Conservation (phyloP, 768 basidiomycete species). For the Psilocybe subaeruginosa region DNA sequence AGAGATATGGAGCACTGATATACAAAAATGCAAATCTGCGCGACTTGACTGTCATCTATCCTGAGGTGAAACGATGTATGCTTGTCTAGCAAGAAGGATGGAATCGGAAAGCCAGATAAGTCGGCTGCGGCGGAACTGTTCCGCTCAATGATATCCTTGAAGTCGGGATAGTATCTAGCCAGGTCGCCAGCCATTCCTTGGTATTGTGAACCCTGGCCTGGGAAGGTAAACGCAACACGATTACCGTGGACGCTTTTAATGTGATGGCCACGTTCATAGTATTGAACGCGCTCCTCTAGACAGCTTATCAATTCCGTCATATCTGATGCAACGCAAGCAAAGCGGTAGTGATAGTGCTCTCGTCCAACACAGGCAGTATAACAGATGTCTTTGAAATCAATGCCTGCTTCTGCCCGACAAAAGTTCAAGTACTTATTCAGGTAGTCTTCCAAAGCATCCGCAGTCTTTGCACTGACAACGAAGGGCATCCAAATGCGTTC, state of each 20-base stretch:
- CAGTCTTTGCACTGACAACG: slow-evolving; percentile 32
- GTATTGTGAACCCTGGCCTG: slow-evolving; percentile 34
- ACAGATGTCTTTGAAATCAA: slow-evolving; percentile 26
- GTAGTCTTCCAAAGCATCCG: slow-evolving; percentile 22
- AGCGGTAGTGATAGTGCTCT: slow-evolving; percentile 31
- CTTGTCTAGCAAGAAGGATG: slow-evolving; percentile 22
- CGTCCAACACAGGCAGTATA: slow-evolving; percentile 33
- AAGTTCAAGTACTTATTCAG: slow-evolving; percentile 27
- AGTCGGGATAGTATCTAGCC: slow-evolving; percentile 18
- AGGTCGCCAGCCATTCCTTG: slow-evolving; percentile 30
- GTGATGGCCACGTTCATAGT: neutral
- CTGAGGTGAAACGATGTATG: neutral
- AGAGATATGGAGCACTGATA: slow-evolving; percentile 29
- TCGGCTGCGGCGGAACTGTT: slow-evolving; percentile 15
- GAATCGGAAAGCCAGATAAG: slow-evolving; percentile 23
- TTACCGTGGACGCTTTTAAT: neutral
- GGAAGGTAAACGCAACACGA: slow-evolving; percentile 29
- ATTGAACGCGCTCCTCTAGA: slow-evolving; percentile 12
- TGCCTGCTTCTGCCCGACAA: slow-evolving; percentile 10
- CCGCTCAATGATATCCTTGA: slow-evolving; percentile 19
- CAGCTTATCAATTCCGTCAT: slow-evolving; percentile 24
- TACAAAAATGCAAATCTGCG: slow-evolving; percentile 34
- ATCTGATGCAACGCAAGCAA: slow-evolving; percentile 24
- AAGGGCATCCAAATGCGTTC: slow-evolving; percentile 16
- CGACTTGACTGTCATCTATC: slow-evolving; percentile 23